phyloP scores from a whole-genome alignment of 1,284 basidiomycete genomes.

The Paramarasmius palmivorus region DNA sequence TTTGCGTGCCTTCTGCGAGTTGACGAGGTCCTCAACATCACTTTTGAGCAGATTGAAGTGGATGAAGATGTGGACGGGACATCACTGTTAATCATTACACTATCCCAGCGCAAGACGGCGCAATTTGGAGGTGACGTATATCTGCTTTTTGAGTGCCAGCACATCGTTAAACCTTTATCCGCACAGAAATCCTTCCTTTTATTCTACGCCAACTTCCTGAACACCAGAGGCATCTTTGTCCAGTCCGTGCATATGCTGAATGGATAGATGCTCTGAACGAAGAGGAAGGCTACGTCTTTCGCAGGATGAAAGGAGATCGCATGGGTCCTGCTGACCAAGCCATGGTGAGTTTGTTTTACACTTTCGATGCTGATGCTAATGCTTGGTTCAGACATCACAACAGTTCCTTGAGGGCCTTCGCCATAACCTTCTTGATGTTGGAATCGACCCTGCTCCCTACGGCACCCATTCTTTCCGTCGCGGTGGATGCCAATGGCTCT shows the following conservation, averaged over 20 bases:
- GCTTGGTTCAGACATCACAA: constrained; percentile 23
- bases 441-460: constrained; percentile 28
- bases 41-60: constrained; percentile 22
- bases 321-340: not conserved
- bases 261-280: constrained; percentile 17
- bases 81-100: constrained; percentile 9
- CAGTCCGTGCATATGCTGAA: constrained; percentile 17
- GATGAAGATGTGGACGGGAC: constrained; percentile 11
- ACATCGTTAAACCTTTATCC: not conserved
- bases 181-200: constrained; percentile 25
- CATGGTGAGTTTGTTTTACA: not conserved
- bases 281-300: constrained; percentile 22
- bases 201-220: constrained; percentile 14
- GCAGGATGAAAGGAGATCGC: constrained; percentile 17
- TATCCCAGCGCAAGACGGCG: constrained; percentile 29
- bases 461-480: constrained; percentile 32
- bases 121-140: constrained; percentile 20
- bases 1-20: constrained; percentile 33
- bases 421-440: constrained; percentile 32
- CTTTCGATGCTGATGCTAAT: not conserved
- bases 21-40: constrained; percentile 33
- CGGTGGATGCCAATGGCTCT: constrained; percentile 29
- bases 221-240: constrained; percentile 20
- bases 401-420: constrained; percentile 32
- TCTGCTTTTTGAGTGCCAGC: not conserved